phyloP scores from a whole-genome alignment of 2,329 filamentous ascomycete species.

The Fusarium sp. region DNA sequence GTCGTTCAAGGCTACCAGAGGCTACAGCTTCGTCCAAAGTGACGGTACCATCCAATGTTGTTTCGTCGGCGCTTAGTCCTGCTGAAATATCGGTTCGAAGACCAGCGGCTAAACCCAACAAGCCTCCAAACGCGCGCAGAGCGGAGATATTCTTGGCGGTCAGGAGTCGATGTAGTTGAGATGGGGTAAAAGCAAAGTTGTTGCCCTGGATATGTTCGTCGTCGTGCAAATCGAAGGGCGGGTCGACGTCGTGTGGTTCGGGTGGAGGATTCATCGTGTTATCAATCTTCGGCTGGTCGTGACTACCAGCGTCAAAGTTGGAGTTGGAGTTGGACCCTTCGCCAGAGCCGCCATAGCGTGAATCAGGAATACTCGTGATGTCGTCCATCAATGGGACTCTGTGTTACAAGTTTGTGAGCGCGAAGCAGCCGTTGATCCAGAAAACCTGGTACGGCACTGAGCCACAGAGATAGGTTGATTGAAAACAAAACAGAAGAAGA shows the following conservation, averaged over 20 bases:
- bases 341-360: slow-evolving; percentile 34
- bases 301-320: slow-evolving; percentile 14
- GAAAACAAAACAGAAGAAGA: not conserved
- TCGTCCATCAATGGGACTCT: slow-evolving; percentile 44
- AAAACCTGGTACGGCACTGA: not conserved
- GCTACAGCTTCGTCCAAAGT: slow-evolving; percentile 61
- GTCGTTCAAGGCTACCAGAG: slow-evolving; percentile 49
- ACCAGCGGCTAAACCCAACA: slow-evolving; percentile 62
- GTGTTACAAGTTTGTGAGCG: not conserved
- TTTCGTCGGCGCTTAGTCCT: slow-evolving; percentile 63
- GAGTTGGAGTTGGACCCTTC: slow-evolving; percentile 26
- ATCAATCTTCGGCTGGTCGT: slow-evolving; percentile 14
- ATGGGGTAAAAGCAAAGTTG: slow-evolving; percentile 64
- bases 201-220: slow-evolving; percentile 49
- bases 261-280: slow-evolving; percentile 15
- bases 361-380: slow-evolving; percentile 40
- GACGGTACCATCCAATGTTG: slow-evolving; percentile 55
- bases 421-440: slow-evolving; percentile 7
- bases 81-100: slow-evolving; percentile 59
- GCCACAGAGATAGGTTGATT: not conserved
- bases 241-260: slow-evolving; percentile 1
- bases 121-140: slow-evolving; percentile 63
- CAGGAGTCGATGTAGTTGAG: slow-evolving; percentile 63
- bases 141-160: slow-evolving; percentile 61
- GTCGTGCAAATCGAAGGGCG: slow-evolving; percentile 42